Percentiles rank a stretch among this genome's conserved stretches.
These are phyloP conservation scores for Carex pumila DNA, from an alignment of 176 grass and related monocot genomes.

Conservation along the genomic window DNA sequence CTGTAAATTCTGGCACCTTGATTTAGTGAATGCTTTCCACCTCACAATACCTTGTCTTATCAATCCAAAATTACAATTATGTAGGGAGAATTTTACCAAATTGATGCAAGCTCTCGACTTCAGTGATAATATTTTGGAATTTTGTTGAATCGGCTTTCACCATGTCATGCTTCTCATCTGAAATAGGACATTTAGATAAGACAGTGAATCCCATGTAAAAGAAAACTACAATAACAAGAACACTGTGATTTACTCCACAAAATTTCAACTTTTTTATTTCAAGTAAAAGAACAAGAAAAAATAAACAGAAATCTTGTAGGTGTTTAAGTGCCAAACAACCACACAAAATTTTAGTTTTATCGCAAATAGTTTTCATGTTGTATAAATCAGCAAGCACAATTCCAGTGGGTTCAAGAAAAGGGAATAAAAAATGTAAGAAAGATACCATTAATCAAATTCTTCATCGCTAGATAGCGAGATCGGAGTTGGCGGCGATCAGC, in stretches of 20 bases:
- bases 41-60: not conserved
- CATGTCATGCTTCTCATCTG: constrained; percentile 84
- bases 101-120: constrained; percentile 79
- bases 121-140: constrained; percentile 62
- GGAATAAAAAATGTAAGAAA: not conserved
- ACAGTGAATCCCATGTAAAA: not conserved
- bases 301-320: not conserved
- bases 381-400: not conserved
- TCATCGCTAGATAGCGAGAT: constrained; percentile 64
- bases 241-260: not conserved
- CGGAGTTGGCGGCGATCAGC: constrained; percentile 61
- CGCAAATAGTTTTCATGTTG: too few relatives aligned
- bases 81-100: constrained; percentile 32
- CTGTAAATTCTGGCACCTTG: too few relatives aligned
- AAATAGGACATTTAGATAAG: not conserved
- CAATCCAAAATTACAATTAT: not conserved
- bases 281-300: not conserved
- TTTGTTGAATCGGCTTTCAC: constrained; percentile 43
- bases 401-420: not conserved
- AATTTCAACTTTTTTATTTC: not conserved
- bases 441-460: constrained; percentile 70
- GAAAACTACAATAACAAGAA: not conserved
- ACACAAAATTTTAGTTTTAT: not conserved
- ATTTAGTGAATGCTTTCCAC: too few relatives aligned
- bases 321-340: not conserved